These are phyloP conservation scores for Podospora tetraspora DNA, from an alignment of 495 filamentous ascomycete genomes.

Conservation along the genomic window DNA sequence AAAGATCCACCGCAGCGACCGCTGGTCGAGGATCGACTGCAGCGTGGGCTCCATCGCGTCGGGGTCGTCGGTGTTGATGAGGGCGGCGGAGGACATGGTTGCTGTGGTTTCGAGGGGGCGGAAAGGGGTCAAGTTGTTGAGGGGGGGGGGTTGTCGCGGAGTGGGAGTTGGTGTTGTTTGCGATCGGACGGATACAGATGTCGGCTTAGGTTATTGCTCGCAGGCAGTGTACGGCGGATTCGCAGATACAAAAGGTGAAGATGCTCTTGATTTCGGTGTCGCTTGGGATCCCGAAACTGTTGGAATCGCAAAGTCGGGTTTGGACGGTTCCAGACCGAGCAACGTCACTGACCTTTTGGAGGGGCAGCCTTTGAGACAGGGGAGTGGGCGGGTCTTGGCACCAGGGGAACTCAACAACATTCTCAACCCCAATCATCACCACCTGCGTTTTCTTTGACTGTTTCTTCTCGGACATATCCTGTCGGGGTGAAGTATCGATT, in stretches of 20 bases:
- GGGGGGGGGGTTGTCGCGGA: background rate
- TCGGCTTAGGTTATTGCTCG: background rate
- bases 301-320: slow-evolving; percentile 27
- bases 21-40: slow-evolving; percentile 90
- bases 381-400: background rate
- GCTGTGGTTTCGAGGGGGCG: background rate
- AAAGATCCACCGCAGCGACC: slow-evolving; percentile 96
- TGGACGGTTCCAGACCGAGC: slow-evolving; percentile 4
- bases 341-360: slow-evolving; percentile 21
- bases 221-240: background rate
- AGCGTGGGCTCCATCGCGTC: slow-evolving; percentile 84
- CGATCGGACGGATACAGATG: background rate
- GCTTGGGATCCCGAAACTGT: slow-evolving; percentile 20
- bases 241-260: background rate
- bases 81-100: slow-evolving; percentile 54
- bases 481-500: background rate
- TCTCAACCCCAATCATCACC: too few relatives aligned
- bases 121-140: background rate
- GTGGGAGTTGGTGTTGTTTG: background rate
- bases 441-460: background rate
- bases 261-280: background rate
- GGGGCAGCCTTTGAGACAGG: slow-evolving; percentile 5
- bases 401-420: background rate
- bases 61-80: slow-evolving; percentile 60
- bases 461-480: background rate